These are phyloP conservation scores for Gelatoporia subvermispora DNA, from an alignment of 768 basidiomycete species.

Conservation along the genomic window DNA sequence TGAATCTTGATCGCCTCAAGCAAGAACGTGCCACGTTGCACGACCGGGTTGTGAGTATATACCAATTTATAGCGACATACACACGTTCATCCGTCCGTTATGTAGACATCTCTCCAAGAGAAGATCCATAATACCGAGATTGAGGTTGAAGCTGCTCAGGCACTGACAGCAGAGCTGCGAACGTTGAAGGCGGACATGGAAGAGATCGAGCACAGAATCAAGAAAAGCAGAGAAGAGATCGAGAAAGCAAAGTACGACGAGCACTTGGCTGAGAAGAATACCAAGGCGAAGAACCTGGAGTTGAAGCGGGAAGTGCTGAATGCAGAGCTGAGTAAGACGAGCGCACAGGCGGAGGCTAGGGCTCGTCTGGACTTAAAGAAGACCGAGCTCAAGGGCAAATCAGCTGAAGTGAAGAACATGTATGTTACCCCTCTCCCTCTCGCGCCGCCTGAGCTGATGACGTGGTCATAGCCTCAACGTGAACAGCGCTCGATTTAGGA, in stretches of 20 bases:
- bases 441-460: background rate
- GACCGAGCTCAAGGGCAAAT: slow-evolving; percentile 59
- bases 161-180: slow-evolving; percentile 48
- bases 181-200: slow-evolving; percentile 59
- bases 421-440: slow-evolving; percentile 30
- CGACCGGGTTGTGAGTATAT: slow-evolving; percentile 50
- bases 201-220: slow-evolving; percentile 58
- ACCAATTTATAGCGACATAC: no score
- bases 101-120: slow-evolving; percentile 33
- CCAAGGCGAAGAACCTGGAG: slow-evolving; percentile 57
- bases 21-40: slow-evolving; percentile 47
- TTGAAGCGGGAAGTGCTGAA: slow-evolving; percentile 66
- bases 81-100: no score
- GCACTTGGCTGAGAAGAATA: slow-evolving; percentile 48
- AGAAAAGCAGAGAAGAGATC: slow-evolving; percentile 57
- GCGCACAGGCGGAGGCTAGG: slow-evolving; percentile 73
- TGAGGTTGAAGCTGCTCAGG: slow-evolving; percentile 51
- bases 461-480: slow-evolving; percentile 52
- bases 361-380: slow-evolving; percentile 76
- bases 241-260: slow-evolving; percentile 60
- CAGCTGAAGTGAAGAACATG: slow-evolving; percentile 63
- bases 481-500: slow-evolving; percentile 56
- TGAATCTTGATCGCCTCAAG: slow-evolving; percentile 49
- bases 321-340: slow-evolving; percentile 64
- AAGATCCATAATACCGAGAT: slow-evolving; percentile 49